A percentile compares a stretch with the other conserved stretches of the same genome.
Conservation (phyloP, 2,329 filamentous ascomycete genomes). For the Penicillium frequentans region DNA sequence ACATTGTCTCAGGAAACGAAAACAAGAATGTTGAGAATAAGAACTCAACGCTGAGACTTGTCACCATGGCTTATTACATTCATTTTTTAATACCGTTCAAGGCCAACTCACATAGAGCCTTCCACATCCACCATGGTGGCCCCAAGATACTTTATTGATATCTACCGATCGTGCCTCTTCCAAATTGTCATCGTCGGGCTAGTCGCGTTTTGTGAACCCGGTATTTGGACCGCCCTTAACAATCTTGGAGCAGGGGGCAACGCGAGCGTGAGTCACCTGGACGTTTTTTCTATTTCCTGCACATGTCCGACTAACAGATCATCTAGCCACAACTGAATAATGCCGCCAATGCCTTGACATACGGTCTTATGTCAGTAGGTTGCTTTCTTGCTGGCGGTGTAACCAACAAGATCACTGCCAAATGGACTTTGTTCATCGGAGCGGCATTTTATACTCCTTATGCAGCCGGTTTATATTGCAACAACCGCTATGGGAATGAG, state of each 20-base stretch:
- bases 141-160: background rate
- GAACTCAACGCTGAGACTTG: background rate
- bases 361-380: constrained; percentile 48
- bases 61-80: background rate
- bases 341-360: constrained; percentile 51
- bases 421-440: constrained; percentile 41
- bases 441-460: constrained; percentile 44
- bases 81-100: background rate
- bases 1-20: background rate
- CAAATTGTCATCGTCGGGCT: constrained; percentile 43
- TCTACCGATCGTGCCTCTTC: constrained; percentile 46
- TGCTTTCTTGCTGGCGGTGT: constrained; percentile 48
- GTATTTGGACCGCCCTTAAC: constrained; percentile 48
- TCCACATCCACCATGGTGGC: constrained; percentile 7
- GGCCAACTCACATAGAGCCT: background rate
- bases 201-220: constrained; percentile 44
- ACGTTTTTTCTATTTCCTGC: background rate
- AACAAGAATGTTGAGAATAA: background rate
- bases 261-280: constrained; percentile 10
- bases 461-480: constrained; percentile 34
- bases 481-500: constrained; percentile 51
- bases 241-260: constrained; percentile 45
- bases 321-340: constrained; percentile 50
- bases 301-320: constrained; percentile 10
- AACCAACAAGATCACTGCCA: constrained; percentile 44